Evolutionary conservation across 2,329 filamentous ascomycete genomes (phyloP), one percentile per base, ranked within the genome.

Genomic region (Pyrenophora teres): DNA sequence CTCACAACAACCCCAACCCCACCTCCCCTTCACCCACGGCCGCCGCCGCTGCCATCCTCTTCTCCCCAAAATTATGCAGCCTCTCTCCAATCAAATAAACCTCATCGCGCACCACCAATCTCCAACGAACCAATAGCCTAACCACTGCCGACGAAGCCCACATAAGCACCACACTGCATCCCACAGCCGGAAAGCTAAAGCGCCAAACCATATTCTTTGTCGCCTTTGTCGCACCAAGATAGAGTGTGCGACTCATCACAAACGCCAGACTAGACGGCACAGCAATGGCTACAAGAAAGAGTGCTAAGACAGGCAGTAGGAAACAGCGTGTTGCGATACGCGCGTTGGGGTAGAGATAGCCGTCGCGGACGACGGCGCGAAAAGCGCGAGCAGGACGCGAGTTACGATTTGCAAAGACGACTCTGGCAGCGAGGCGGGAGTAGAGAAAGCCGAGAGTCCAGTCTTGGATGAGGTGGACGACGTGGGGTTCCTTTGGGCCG

Each of bases 401-500:
- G 8, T 85, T 81, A 7, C 85, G 83, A 57, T 90, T 82, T 65
- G 87, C 82, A 10, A 88, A 78, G 21, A 92, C 80, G 63, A 91
- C 76, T 33, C 88, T 87, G 13, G 85, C 82, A 0, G 84, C 84
- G 64, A 97, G 85, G 59, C 96, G 92, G 25, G 95, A 82, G 72
- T 96, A 97, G 3, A 99, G 81, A 18, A 99, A 83, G 4, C 94
- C 94, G 1, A 99, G 80, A 0, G 92, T 96, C 92, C 93, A 99
- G 51, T 92, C 87, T 70, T 97, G 93, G 36, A 97, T 87, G 55
- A 97, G 81, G 56, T 95, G 88, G 36, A 97, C 84, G 6, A 87
- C 89, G 68, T 95, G 90, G 13, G 74, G 72, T 44, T 77, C 79
- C 39, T 69, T 56, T n/a, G 69, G 69, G 3, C 68, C 72, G 23